Evolutionary conservation across 2,329 filamentous ascomycete genomes (phyloP).

Genomic region (Thermothelomyces thermophilus): DNA sequence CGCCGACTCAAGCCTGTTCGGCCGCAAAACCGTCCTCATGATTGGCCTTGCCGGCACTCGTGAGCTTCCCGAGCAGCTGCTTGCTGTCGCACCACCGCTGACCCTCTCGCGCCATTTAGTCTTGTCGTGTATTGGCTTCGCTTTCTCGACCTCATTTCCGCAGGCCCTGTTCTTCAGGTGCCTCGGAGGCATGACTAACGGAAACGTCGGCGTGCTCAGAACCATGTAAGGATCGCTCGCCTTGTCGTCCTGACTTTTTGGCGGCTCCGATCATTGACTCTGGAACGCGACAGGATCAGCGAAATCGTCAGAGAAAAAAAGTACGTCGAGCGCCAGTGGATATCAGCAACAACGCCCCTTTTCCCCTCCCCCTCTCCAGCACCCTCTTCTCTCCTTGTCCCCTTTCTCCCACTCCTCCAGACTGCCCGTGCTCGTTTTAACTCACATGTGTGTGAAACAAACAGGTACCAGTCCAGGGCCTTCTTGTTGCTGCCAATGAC

Average conservation of each 20-base stretch:
- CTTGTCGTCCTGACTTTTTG: neutral
- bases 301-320: slow-evolving; percentile 40
- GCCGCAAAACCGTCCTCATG: slow-evolving; percentile 71
- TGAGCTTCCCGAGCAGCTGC: slow-evolving; percentile 21
- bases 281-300: slow-evolving; percentile 33
- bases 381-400: too few species aligned
- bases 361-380: too few species aligned
- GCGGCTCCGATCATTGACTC: neutral
- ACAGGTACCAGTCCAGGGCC: slow-evolving; percentile 37
- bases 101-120: slow-evolving; percentile 21
- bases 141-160: slow-evolving; percentile 58
- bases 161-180: slow-evolving; percentile 57
- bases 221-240: slow-evolving; percentile 52
- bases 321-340: too few species aligned
- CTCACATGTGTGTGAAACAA: neutral
- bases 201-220: slow-evolving; percentile 67
- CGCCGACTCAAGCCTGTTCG: slow-evolving; percentile 55
- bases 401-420: neutral
- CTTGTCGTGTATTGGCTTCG: slow-evolving; percentile 61
- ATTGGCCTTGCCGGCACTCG: slow-evolving; percentile 66
- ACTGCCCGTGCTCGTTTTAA: neutral
- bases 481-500: slow-evolving; percentile 55
- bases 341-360: too few species aligned
- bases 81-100: neutral
- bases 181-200: slow-evolving; percentile 62